phyloP scores from a whole-genome alignment of 2,329 filamentous ascomycete genomes.

The Fonsecaea multimorphosa region DNA sequence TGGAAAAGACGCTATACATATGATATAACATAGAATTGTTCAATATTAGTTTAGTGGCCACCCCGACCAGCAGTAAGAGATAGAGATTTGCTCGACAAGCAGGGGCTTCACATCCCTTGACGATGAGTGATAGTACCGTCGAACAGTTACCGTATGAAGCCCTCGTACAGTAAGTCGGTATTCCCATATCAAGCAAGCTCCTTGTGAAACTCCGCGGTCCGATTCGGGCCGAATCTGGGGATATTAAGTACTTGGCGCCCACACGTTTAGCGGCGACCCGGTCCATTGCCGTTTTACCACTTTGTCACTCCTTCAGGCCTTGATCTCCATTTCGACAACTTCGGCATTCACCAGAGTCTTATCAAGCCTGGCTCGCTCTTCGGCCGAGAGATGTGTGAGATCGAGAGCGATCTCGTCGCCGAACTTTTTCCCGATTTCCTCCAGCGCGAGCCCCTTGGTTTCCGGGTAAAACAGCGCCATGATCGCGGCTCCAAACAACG shows the following conservation, averaged over 20 bases:
- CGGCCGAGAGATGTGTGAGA: conserved; percentile 52
- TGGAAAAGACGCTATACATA: not conserved
- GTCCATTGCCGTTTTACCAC: not conserved
- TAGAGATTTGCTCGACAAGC: not conserved
- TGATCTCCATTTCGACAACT: conserved; percentile 25
- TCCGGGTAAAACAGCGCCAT: conserved; percentile 46
- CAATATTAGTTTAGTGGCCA: not conserved
- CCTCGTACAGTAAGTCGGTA: no score
- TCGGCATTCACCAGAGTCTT: conserved; percentile 27
- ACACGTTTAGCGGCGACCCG: not conserved
- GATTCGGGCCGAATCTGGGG: not conserved
- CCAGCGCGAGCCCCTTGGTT: conserved; percentile 45
- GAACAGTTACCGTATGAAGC: not conserved
- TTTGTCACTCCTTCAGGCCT: not conserved
- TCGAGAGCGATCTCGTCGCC: conserved; percentile 40
- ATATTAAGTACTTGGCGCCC: not conserved
- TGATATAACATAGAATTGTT: not conserved
- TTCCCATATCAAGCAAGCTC: not conserved
- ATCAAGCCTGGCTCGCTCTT: conserved; percentile 40
- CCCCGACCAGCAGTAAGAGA: no score
- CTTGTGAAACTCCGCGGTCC: not conserved
- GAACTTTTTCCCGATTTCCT: conserved; percentile 46
- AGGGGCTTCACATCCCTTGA: not conserved
- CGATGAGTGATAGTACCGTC: not conserved
- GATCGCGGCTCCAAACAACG: conserved; percentile 29